Base-by-base conservation (phyloP, 352 stramenopile genomes). In the Globisporangium cederbergense region DNA sequence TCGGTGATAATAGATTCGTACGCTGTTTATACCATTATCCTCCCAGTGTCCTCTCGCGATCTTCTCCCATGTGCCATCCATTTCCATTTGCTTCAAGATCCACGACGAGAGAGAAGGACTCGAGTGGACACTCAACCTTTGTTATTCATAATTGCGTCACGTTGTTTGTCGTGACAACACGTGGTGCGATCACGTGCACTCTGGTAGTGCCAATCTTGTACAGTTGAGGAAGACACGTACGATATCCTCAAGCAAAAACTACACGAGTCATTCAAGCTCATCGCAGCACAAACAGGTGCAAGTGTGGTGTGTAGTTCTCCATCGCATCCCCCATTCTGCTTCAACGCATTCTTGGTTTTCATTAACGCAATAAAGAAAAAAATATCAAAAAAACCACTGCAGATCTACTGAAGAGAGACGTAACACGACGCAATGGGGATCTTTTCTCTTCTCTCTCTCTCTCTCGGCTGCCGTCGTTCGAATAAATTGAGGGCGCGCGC, bases 1-100 rank as follows among this genome's bases (percentile, higher is more conserved):
- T n/a, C 49, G 10, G 56, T 66, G 58, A 65, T 65, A 62, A 62
- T 62, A 62, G 57, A 62, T 54, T 53, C 57, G 57, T 62, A 62
- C 40, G 36, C 40, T 62, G 57, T 62, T 62, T 62, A 40, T 30
- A 28, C 18, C 28, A 32, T n/a, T 38, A 34, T 34, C 36, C 25
- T n/a, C 36, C 46, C 3, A 42, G 10, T 6, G 32, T 25, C 8
- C 18, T 60, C 34, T n/a, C 13, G 16, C 20, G 6, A 8, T 36
- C 32, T 36, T 8, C 32, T 28, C 25, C 25, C 25, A 28, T 28
- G 25, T 28, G 25, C 25, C 25, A 28, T 56, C 8, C 4, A 30
- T 14, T 38, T 36, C 38, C 3, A 38, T 52, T 52, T 46, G 40
- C 13, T 46, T n/a, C 40, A 46, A 46, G 40, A 42, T 11, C 36